phyloP scores from a whole-genome alignment of 371 early-diverging fungal species.

The Choanephora cucurbitarum region DNA sequence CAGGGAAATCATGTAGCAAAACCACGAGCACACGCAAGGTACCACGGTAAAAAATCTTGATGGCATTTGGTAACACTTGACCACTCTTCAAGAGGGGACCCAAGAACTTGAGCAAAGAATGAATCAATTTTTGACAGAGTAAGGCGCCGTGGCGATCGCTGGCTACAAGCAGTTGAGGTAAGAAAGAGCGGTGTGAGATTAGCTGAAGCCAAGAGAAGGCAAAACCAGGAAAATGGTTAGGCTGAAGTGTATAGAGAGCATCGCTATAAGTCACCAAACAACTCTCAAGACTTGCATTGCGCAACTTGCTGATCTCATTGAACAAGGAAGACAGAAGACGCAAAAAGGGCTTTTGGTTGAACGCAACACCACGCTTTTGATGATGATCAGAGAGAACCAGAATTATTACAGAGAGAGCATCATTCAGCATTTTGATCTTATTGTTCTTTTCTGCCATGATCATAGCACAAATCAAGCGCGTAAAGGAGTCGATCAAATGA shows the following conservation, averaged over 20 bases:
- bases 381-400: conserved; percentile 84
- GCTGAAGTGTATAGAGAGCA: conserved; percentile 84
- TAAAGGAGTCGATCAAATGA: conserved; percentile 79
- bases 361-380: conserved; percentile 69
- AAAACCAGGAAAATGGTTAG: conserved; percentile 89
- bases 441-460: conserved; percentile 45
- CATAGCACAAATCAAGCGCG: conserved; percentile 73
- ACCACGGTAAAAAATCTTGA: conserved; percentile 86
- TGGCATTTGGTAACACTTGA: conserved; percentile 64
- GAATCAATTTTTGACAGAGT: conserved; percentile 77
- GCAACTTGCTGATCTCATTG: conserved; percentile 72
- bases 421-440: conserved; percentile 65
- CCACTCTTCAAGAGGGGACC: conserved; percentile 75
- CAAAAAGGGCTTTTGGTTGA: conserved; percentile 92
- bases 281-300: conserved; percentile 23
- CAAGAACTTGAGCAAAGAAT: conserved; percentile 82
- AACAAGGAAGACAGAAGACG: conserved; percentile 87
- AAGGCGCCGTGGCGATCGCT: conserved; percentile 70
- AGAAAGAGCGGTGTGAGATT: conserved; percentile 85
- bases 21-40: conserved; percentile 89
- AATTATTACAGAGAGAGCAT: conserved; percentile 82
- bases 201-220: conserved; percentile 95
- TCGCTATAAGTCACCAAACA: conserved; percentile 54
- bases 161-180: conserved; percentile 77
- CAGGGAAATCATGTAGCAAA: conserved; percentile 95